Evolutionary conservation across 768 basidiomycete species (phyloP).

Genomic region (Lentinula raphanica): DNA sequence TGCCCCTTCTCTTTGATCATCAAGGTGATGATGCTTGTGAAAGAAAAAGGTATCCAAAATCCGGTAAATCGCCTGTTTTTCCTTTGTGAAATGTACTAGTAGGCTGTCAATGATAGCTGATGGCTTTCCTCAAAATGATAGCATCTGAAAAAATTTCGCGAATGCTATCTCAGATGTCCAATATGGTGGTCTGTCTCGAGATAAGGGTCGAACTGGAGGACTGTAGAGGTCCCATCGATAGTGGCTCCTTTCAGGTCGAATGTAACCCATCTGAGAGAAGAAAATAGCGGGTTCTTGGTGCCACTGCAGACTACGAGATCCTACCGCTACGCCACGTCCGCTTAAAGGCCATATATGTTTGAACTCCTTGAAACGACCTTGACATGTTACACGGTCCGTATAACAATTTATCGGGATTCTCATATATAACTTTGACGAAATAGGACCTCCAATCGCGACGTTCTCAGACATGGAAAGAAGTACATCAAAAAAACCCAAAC

Average conservation of each 20-base stretch:
- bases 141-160: not conserved
- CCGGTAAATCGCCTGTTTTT: not conserved
- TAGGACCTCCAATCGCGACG: no score
- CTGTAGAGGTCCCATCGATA: no score
- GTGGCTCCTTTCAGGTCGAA: no score
- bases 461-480: not conserved
- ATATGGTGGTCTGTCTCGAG: no score
- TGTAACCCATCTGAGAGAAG: no score
- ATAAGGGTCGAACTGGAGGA: no score
- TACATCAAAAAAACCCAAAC: not conserved
- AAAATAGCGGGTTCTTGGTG: no score
- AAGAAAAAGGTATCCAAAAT: not conserved
- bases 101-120: not conserved
- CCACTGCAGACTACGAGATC: no score
- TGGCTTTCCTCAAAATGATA: not conserved
- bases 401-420: not conserved
- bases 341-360: no score
- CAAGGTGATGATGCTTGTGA: not conserved
- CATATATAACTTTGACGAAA: no score
- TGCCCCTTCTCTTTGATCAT: not conserved
- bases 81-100: not conserved
- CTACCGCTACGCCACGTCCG: no score
- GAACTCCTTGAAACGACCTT: no score
- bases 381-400: not conserved
- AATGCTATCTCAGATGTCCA: fast-evolving